phyloP scores from a whole-genome alignment of 179 eudicot species.

The Spergularia azorica region DNA sequence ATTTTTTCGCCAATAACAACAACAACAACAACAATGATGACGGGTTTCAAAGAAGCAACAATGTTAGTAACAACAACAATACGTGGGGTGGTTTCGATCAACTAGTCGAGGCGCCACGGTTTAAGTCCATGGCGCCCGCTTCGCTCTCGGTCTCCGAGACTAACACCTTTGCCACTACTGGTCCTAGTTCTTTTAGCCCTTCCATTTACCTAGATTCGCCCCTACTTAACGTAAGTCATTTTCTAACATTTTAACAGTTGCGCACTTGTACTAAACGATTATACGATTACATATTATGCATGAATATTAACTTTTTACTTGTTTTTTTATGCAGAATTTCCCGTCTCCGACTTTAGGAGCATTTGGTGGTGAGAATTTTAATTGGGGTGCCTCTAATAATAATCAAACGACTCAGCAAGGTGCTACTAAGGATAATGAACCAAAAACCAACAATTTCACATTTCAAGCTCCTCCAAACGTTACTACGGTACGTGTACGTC shows the following conservation, averaged over 20 bases:
- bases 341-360: conserved; percentile 71
- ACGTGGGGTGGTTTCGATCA: conserved; percentile 28
- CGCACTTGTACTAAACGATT: too few species aligned
- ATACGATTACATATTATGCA: too few species aligned
- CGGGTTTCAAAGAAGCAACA: not conserved
- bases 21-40: conserved; percentile 16
- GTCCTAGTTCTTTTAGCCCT: conserved; percentile 63
- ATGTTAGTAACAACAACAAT: not conserved
- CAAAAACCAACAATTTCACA: conserved; percentile 45
- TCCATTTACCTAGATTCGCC: conserved; percentile 77
- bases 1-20: conserved; percentile 42
- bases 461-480: conserved; percentile 48
- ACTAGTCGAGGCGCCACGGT: conserved; percentile 50
- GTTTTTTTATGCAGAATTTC: conserved; percentile 43
- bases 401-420: conserved; percentile 11
- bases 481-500: conserved; percentile 37
- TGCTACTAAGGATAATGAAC: conserved; percentile 28
- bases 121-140: conserved; percentile 56
- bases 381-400: conserved; percentile 31
- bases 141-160: conserved; percentile 45
- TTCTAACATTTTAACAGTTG: not conserved
- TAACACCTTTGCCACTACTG: conserved; percentile 44
- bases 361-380: conserved; percentile 44
- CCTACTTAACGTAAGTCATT: conserved; percentile 54
- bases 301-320: not conserved